These are phyloP conservation scores for Infundibulicybe gibba DNA, from an alignment of 768 basidiomycete species.

Conservation along the genomic window DNA sequence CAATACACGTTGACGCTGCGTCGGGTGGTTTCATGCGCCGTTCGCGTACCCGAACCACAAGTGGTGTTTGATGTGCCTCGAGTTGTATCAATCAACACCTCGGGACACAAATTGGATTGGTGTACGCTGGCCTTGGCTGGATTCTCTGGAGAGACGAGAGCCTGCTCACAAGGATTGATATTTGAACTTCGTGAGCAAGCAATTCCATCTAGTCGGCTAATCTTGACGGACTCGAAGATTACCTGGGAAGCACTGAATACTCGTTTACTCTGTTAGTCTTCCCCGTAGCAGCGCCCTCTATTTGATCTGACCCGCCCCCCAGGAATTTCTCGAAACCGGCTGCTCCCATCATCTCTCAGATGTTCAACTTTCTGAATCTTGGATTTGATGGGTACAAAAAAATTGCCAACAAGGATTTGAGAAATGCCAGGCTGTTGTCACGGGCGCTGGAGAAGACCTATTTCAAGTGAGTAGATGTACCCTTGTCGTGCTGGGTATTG, in stretches of 20 bases:
- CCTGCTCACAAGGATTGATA: slow-evolving; percentile 60
- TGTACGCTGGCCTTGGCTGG: slow-evolving; percentile 60
- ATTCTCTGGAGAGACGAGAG: slow-evolving; percentile 57
- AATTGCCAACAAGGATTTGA: slow-evolving; percentile 41
- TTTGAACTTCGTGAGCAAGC: slow-evolving; percentile 53
- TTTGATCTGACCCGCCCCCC: neutral
- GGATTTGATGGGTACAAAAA: slow-evolving; percentile 52
- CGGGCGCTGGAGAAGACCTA: slow-evolving; percentile 54
- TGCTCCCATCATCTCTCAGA: slow-evolving; percentile 52
- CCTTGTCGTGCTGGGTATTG: too few species aligned
- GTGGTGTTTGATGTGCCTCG: slow-evolving; percentile 56
- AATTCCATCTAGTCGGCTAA: neutral
- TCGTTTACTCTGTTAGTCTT: slow-evolving; percentile 45
- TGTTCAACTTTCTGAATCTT: slow-evolving; percentile 59
- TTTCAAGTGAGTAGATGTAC: slow-evolving; percentile 28
- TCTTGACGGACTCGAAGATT: slow-evolving; percentile 29
- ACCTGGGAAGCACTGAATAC: slow-evolving; percentile 58
- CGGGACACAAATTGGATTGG: slow-evolving; percentile 58
- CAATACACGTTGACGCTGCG: slow-evolving; percentile 68
- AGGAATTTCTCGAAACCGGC: slow-evolving; percentile 59
- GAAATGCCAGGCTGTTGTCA: slow-evolving; percentile 55
- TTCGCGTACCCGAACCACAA: slow-evolving; percentile 54
- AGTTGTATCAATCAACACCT: slow-evolving; percentile 50
- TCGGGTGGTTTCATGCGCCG: slow-evolving; percentile 63
- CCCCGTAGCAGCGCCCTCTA: neutral